A percentile compares a stretch with the other conserved stretches of the same genome.
Evolutionary conservation across 164 flowering plant species (phyloP).

Genomic region (Taxillus chinensis): DNA sequence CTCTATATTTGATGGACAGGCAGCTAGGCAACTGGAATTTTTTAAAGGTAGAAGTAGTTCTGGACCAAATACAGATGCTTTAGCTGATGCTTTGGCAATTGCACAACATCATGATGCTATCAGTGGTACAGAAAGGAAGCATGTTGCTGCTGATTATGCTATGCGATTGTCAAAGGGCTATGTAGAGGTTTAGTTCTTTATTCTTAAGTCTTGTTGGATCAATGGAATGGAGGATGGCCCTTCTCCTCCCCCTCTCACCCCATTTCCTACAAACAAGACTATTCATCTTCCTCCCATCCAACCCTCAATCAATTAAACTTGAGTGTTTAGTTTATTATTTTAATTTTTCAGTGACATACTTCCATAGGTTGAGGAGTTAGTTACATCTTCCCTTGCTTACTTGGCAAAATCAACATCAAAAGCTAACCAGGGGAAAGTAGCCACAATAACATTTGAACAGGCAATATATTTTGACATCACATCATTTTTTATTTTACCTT

Average conservation of each 20-base stretch:
- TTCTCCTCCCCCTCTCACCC: too few relatives aligned
- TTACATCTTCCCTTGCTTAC: neutral
- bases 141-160: slow-evolving; percentile 90
- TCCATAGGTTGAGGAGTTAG: neutral
- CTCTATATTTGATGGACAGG: slow-evolving; percentile 28
- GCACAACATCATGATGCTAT: slow-evolving; percentile 99
- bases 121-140: slow-evolving; percentile 83
- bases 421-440: neutral
- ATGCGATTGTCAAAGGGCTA: slow-evolving; percentile 73
- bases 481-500: too few relatives aligned
- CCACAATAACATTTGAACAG: neutral
- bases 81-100: slow-evolving; percentile 91
- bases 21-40: slow-evolving; percentile 86
- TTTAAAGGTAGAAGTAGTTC: slow-evolving; percentile 50
- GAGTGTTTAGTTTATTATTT: neutral
- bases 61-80: slow-evolving; percentile 56
- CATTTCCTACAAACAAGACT: too few relatives aligned
- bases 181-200: slow-evolving; percentile 48
- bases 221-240: too few relatives aligned
- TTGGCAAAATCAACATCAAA: neutral
- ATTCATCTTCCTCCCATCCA: too few relatives aligned
- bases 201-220: too few relatives aligned
- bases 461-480: neutral
- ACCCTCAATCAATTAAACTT: too few relatives aligned
- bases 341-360: neutral